Conservation (phyloP, 1,284 basidiomycete genomes). For the Pseudozyma sp. region DNA sequence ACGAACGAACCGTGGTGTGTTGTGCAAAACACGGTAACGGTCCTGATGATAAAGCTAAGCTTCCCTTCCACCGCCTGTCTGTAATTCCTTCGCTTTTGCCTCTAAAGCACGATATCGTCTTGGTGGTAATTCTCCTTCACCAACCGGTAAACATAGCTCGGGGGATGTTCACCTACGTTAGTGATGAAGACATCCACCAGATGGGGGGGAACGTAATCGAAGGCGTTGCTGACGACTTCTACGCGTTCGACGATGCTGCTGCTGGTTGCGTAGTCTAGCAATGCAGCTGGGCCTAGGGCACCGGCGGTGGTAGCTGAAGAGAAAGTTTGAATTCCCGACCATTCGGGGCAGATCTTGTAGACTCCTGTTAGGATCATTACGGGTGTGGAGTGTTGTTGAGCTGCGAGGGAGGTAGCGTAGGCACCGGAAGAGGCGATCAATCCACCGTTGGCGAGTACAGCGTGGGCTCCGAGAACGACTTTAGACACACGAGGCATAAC, state of each 20-base stretch:
- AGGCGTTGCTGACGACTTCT: slow-evolving; percentile 90
- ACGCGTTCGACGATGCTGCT: slow-evolving; percentile 79
- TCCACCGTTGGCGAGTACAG: slow-evolving; percentile 93
- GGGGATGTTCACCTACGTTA: slow-evolving; percentile 75
- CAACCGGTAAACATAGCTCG: slow-evolving; percentile 67
- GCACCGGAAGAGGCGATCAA: slow-evolving; percentile 89
- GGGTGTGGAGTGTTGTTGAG: slow-evolving; percentile 90
- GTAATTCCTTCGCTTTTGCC: not conserved
- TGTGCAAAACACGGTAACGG: too few species aligned
- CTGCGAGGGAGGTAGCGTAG: slow-evolving; percentile 85
- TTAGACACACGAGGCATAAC: slow-evolving; percentile 98
- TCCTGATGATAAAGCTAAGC: too few species aligned
- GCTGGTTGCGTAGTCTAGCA: slow-evolving; percentile 70
- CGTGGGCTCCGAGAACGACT: slow-evolving; percentile 90
- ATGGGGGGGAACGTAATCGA: slow-evolving; percentile 92
- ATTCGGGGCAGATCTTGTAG: slow-evolving; percentile 93
- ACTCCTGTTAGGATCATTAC: slow-evolving; percentile 94
- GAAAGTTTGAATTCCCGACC: slow-evolving; percentile 75
- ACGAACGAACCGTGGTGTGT: too few species aligned
- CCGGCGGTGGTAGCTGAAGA: slow-evolving; percentile 10
- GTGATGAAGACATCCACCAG: slow-evolving; percentile 93
- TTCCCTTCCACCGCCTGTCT: too few species aligned
- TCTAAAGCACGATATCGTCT: slow-evolving; percentile 53
- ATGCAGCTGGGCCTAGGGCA: slow-evolving; percentile 68
- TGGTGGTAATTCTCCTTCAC: slow-evolving; percentile 67